Percentiles rank a stretch among this genome's conserved stretches.
phyloP scores from a whole-genome alignment of 768 basidiomycete genomes.

The Lactarius psammicola region DNA sequence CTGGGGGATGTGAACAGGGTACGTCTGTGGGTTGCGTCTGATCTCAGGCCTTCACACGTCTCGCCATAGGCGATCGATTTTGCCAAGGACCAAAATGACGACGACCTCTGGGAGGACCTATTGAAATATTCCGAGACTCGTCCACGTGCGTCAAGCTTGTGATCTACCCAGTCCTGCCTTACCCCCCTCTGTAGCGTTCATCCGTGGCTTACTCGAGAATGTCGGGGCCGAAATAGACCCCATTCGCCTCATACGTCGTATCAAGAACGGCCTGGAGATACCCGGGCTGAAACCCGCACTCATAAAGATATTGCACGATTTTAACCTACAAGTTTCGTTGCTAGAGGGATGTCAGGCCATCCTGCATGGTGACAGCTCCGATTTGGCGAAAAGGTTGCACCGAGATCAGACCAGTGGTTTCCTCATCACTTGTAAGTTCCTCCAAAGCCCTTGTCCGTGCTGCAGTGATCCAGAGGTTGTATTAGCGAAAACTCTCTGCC shows the following conservation, averaged over 20 bases:
- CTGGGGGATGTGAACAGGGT: conserved; percentile 90
- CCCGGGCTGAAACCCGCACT: conserved; percentile 91
- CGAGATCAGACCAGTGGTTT: conserved; percentile 78
- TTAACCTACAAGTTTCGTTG: conserved; percentile 89
- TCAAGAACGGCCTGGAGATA: conserved; percentile 95
- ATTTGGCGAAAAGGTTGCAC: conserved; percentile 66
- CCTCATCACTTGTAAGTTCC: conserved; percentile 64
- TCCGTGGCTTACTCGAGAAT: conserved; percentile 91
- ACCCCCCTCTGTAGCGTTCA: conserved; percentile 62
- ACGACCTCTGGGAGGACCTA: conserved; percentile 97
- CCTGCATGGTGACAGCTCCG: conserved; percentile 76
- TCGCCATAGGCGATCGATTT: conserved; percentile 72
- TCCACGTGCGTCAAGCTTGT: conserved; percentile 54
- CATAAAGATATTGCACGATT: conserved; percentile 96
- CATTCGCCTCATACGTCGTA: conserved; percentile 88
- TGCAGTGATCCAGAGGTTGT: conserved; percentile 5
- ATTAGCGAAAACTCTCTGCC: conserved; percentile 64
- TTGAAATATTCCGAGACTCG: conserved; percentile 91
- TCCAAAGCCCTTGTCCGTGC: background rate
- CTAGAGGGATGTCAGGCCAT: conserved; percentile 91
- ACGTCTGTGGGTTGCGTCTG: conserved; percentile 31
- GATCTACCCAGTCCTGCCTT: conserved; percentile 4
- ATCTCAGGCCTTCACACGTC: background rate
- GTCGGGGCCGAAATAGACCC: conserved; percentile 96
- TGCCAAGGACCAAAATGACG: conserved; percentile 94